phyloP scores from a whole-genome alignment of 805 yeast species.

The Wickerhamiella bombiphila region DNA sequence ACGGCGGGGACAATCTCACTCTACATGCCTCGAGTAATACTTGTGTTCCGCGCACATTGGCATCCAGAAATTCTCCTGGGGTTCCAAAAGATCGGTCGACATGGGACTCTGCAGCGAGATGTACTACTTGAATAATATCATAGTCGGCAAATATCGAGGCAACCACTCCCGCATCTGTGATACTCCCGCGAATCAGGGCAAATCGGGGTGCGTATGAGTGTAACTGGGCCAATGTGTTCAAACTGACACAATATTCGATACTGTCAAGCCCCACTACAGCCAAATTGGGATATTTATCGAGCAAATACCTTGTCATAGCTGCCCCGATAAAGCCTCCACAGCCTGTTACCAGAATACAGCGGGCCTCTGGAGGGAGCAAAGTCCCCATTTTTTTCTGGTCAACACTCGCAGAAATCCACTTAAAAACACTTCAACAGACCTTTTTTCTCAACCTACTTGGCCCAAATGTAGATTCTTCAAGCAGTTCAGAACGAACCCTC shows the following conservation, averaged over 20 bases:
- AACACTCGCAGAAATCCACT: too few species aligned
- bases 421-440: too few species aligned
- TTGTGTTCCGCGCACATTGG: slow-evolving; percentile 36
- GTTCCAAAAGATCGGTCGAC: slow-evolving; percentile 37
- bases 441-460: too few species aligned
- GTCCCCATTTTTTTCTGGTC: too few species aligned
- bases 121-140: slow-evolving; percentile 27
- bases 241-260: slow-evolving; percentile 32
- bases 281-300: slow-evolving; percentile 19
- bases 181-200: slow-evolving; percentile 25
- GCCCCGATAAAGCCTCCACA: slow-evolving; percentile 48
- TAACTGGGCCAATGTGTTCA: slow-evolving; percentile 23
- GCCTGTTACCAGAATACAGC: slow-evolving; percentile 37
- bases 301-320: slow-evolving; percentile 29
- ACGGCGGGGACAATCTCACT: slow-evolving; percentile 17
- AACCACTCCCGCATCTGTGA: slow-evolving; percentile 22
- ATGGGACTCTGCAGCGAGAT: slow-evolving; percentile 42
- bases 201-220: slow-evolving; percentile 17
- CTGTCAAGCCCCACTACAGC: slow-evolving; percentile 33
- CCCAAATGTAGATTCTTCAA: too few species aligned
- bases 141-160: slow-evolving; percentile 13
- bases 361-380: too few species aligned
- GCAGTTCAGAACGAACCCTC: too few species aligned
- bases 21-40: slow-evolving; percentile 30
- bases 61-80: slow-evolving; percentile 31